Conservation (phyloP, 495 filamentous ascomycete species). For the Podospora australis region DNA sequence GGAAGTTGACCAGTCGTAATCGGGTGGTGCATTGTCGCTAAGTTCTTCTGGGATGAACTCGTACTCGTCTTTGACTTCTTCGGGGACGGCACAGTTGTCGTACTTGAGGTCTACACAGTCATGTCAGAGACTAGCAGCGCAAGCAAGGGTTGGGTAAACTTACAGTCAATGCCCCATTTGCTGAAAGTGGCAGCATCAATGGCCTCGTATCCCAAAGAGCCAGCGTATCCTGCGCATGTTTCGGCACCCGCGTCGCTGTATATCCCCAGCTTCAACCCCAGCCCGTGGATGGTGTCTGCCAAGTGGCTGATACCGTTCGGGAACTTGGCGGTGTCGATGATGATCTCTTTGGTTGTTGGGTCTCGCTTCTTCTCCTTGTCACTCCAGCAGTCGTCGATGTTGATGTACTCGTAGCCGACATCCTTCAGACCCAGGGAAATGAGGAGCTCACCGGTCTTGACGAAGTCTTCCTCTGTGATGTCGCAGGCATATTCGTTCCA, state of each 20-base stretch:
- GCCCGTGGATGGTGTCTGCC: conserved; percentile 46
- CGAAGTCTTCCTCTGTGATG: conserved; percentile 45
- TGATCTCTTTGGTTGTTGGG: conserved; percentile 38
- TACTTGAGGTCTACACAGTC: conserved; percentile 52
- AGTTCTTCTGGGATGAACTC: conserved; percentile 14
- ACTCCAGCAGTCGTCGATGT: conserved; percentile 57
- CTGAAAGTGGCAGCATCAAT: conserved; percentile 55
- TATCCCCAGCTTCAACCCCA: conserved; percentile 57
- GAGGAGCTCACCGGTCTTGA: conserved; percentile 46
- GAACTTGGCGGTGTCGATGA: conserved; percentile 49
- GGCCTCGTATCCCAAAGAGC: conserved; percentile 50
- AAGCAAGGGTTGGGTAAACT: not conserved
- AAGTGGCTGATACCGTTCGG: conserved; percentile 50
- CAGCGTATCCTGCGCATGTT: conserved; percentile 56
- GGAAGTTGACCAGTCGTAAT: conserved; percentile 51
- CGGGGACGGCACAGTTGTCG: conserved; percentile 57
- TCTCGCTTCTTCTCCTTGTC: conserved; percentile 39
- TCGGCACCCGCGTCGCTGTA: conserved; percentile 52
- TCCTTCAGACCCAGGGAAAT: conserved; percentile 48
- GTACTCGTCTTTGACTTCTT: conserved; percentile 19
- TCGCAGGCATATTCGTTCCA: conserved; percentile 57
- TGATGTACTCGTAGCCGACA: conserved; percentile 45
- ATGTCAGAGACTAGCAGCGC: not conserved
- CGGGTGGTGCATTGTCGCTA: conserved; percentile 30
- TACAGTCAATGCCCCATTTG: conserved; percentile 55